Conservation (phyloP, 371 early-diverging fungal species). For the Mucor mucedo region DNA sequence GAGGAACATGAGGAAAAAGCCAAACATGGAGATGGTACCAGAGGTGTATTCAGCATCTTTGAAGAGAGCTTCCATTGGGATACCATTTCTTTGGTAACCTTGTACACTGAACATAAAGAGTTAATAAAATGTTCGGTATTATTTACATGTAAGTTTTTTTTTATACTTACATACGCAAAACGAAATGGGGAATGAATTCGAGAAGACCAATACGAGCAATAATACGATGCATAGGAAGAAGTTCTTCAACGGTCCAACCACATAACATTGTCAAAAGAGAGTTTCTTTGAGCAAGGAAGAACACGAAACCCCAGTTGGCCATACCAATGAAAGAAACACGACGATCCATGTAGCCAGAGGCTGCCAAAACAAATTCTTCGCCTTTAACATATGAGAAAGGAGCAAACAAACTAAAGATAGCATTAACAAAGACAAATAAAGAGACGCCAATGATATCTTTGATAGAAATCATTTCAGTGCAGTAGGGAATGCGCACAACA, state of each 20-base stretch:
- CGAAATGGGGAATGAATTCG: conserved; percentile 48
- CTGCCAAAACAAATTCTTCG: conserved; percentile 11
- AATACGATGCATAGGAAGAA: conserved; percentile 55
- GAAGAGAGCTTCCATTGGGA: conserved; percentile 32
- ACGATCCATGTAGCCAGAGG: conserved; percentile 45
- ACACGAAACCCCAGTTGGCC: conserved; percentile 54
- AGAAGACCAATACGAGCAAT: conserved; percentile 47
- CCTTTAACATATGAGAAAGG: conserved; percentile 22
- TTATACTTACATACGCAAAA: conserved; percentile 49
- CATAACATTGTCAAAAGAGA: conserved; percentile 44
- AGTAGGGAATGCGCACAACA: conserved; percentile 39
- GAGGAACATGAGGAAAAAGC: conserved; percentile 45
- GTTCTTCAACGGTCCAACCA: conserved; percentile 47
- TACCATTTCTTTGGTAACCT: conserved; percentile 1
- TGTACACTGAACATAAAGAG: neutral
- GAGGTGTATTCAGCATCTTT: conserved; percentile 42
- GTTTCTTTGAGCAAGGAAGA: conserved; percentile 51
- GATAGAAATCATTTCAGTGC: conserved; percentile 43
- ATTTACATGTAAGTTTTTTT: neutral
- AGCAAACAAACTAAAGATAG: conserved; percentile 38
- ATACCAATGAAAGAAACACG: conserved; percentile 51
- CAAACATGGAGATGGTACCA: conserved; percentile 47
- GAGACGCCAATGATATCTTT: conserved; percentile 45
- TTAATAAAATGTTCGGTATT: neutral
- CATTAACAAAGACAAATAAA: conserved; percentile 37